Percentiles rank a stretch among this genome's conserved stretches.
Conservation (phyloP, 2,329 filamentous ascomycete genomes). For the Blumeriella jaapii region DNA sequence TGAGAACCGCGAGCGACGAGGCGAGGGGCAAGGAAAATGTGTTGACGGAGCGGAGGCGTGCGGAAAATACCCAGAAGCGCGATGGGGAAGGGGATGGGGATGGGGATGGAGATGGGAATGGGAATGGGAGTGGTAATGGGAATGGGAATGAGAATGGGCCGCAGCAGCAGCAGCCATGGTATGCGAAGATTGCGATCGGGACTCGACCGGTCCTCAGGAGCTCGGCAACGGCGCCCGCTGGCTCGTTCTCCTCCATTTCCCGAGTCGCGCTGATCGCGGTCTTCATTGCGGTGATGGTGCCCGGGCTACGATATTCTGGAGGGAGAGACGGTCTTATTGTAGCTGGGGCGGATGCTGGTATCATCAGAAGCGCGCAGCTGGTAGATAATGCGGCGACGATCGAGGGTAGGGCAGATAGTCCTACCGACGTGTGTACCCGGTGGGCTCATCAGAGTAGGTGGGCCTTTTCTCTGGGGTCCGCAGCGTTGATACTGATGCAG, state of each 20-base stretch:
- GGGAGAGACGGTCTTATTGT: constrained; percentile 32
- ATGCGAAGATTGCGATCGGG: constrained; percentile 15
- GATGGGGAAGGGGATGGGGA: too few species aligned
- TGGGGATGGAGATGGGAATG: too few species aligned
- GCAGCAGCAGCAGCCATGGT: constrained; percentile 14
- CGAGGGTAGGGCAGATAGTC: constrained; percentile 34
- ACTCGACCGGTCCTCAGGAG: constrained; percentile 32
- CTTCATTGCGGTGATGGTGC: constrained; percentile 39
- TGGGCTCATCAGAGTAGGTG: constrained; percentile 53
- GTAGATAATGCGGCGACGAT: constrained; percentile 25
- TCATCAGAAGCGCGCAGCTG: constrained; percentile 28
- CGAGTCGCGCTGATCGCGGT: constrained; percentile 37
- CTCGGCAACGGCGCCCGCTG: constrained; percentile 33
- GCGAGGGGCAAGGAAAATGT: neutral
- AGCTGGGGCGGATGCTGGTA: constrained; percentile 38
- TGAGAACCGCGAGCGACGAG: neutral
- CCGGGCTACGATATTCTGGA: constrained; percentile 31
- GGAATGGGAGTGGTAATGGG: too few species aligned
- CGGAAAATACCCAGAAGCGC: constrained; percentile 1
- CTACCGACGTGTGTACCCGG: constrained; percentile 48
- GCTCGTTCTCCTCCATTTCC: constrained; percentile 32
- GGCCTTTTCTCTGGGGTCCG: too few species aligned
- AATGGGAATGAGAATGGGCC: too few species aligned
- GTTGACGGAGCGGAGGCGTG: constrained; percentile 2
- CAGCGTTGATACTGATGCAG: constrained; percentile 12